phyloP scores from a whole-genome alignment of 2,329 filamentous ascomycete species.

The Rhinocladiella similis region DNA sequence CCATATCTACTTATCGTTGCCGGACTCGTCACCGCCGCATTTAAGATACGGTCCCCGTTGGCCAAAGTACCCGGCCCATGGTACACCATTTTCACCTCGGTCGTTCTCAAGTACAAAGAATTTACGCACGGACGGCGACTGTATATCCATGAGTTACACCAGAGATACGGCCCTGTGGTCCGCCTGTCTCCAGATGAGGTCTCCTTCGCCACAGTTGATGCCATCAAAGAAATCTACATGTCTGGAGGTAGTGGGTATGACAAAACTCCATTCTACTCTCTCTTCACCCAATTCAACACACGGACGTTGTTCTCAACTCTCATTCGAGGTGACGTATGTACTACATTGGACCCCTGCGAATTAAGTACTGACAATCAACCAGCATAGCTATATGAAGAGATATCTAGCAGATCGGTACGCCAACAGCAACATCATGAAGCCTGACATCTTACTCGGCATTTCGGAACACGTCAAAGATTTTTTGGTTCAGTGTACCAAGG shows the following conservation, averaged over 20 bases:
- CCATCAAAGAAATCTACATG: slow-evolving; percentile 58
- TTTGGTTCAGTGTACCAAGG: slow-evolving; percentile 51
- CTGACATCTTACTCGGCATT: slow-evolving; percentile 58
- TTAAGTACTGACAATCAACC: slow-evolving; percentile 2
- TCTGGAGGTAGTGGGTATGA: slow-evolving; percentile 38
- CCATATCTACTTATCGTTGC: background rate
- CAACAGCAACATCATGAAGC: slow-evolving; percentile 65
- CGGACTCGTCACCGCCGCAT: background rate
- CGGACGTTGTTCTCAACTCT: slow-evolving; percentile 10
- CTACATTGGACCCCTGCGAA: background rate
- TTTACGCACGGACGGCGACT: slow-evolving; percentile 6
- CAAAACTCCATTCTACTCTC: slow-evolving; percentile 38
- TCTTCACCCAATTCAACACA: slow-evolving; percentile 36
- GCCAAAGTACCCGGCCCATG: slow-evolving; percentile 12
- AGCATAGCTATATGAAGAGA: slow-evolving; percentile 12
- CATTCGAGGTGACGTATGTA: slow-evolving; percentile 1
- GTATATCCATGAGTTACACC: slow-evolving; percentile 30
- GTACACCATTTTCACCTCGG: slow-evolving; percentile 9
- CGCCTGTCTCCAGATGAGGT: slow-evolving; percentile 52
- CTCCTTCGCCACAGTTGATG: slow-evolving; percentile 64
- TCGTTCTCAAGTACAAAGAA: slow-evolving; percentile 13
- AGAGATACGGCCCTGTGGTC: slow-evolving; percentile 31
- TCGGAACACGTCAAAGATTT: slow-evolving; percentile 58
- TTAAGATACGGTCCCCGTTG: background rate
- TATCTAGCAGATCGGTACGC: slow-evolving; percentile 62